A percentile compares a stretch with the other conserved stretches of the same genome.
phyloP scores from a whole-genome alignment of 768 basidiomycete species.

The Calocera viscosa region DNA sequence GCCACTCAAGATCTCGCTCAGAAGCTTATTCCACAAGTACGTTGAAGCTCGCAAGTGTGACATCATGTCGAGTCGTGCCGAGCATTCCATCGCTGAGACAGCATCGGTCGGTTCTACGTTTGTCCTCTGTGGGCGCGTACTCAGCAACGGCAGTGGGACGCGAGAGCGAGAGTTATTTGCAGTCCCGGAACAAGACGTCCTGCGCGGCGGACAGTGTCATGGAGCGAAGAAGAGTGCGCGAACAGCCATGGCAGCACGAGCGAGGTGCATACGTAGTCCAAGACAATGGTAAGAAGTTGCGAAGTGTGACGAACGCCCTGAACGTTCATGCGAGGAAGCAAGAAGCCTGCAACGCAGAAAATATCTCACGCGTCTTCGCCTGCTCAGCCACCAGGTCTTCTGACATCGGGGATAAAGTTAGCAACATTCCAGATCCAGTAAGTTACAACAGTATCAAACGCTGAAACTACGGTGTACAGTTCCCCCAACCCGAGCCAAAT shows the following conservation, averaged over 20 bases:
- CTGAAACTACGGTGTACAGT: too few species aligned
- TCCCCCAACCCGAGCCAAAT: too few species aligned
- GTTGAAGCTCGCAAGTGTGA: background rate
- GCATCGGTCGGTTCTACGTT: background rate
- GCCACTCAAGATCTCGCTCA: too few species aligned
- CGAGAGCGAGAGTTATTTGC: too few species aligned
- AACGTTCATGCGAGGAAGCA: background rate
- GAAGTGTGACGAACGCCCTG: background rate
- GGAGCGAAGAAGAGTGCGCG: background rate
- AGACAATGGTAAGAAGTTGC: too few species aligned
- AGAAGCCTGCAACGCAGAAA: background rate
- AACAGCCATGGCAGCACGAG: background rate
- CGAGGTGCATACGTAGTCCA: background rate
- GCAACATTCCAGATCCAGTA: too few species aligned
- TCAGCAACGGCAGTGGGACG: too few species aligned
- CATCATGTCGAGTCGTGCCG: background rate
- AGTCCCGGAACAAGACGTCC: background rate
- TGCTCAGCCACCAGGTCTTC: too few species aligned
- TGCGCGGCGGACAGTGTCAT: background rate
- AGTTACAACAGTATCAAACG: too few species aligned
- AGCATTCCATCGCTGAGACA: background rate
- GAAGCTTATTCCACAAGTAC: too few species aligned
- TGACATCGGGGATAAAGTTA: too few species aligned
- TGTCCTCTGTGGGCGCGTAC: background rate
- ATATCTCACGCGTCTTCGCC: background rate